These are phyloP conservation scores for Yamadazyma dushanensis DNA, from an alignment of 1,139 yeast species.

Conservation along the genomic window DNA sequence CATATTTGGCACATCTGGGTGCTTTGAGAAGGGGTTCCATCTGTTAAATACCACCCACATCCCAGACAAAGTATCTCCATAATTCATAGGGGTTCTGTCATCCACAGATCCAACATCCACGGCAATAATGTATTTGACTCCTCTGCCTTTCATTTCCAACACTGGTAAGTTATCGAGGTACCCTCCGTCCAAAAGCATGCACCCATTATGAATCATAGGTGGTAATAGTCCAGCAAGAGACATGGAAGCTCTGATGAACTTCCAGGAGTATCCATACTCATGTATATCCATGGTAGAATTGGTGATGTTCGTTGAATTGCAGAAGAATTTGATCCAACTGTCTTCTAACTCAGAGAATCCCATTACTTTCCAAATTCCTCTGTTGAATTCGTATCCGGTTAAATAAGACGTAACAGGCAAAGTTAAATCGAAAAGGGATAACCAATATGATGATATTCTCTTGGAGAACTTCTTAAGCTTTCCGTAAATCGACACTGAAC, in stretches of 20 bases:
- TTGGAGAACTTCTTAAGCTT: slow-evolving; percentile 84
- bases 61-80: slow-evolving; percentile 93
- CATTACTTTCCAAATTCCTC: slow-evolving; percentile 95
- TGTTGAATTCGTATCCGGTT: slow-evolving; percentile 94
- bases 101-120: slow-evolving; percentile 98
- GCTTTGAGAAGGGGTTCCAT: slow-evolving; percentile 85
- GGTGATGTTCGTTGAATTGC: slow-evolving; percentile 95
- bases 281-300: slow-evolving; percentile 95
- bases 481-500: slow-evolving; percentile 87
- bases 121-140: slow-evolving; percentile 86
- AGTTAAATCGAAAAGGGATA: slow-evolving; percentile 79
- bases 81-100: slow-evolving; percentile 85
- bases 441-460: slow-evolving; percentile 83
- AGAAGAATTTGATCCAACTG: slow-evolving; percentile 86
- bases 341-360: slow-evolving; percentile 94
- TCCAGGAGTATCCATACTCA: slow-evolving; percentile 90
- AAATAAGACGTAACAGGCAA: slow-evolving; percentile 93
- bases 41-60: slow-evolving; percentile 87
- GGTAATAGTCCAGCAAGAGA: slow-evolving; percentile 93
- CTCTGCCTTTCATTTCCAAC: slow-evolving; percentile 82
- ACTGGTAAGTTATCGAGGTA: slow-evolving; percentile 94
- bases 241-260: slow-evolving; percentile 95
- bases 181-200: slow-evolving; percentile 94
- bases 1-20: slow-evolving; percentile 90
- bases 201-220: slow-evolving; percentile 84